These are phyloP conservation scores for Tuber aestivum DNA, from an alignment of 495 filamentous ascomycete species.

Conservation along the genomic window DNA sequence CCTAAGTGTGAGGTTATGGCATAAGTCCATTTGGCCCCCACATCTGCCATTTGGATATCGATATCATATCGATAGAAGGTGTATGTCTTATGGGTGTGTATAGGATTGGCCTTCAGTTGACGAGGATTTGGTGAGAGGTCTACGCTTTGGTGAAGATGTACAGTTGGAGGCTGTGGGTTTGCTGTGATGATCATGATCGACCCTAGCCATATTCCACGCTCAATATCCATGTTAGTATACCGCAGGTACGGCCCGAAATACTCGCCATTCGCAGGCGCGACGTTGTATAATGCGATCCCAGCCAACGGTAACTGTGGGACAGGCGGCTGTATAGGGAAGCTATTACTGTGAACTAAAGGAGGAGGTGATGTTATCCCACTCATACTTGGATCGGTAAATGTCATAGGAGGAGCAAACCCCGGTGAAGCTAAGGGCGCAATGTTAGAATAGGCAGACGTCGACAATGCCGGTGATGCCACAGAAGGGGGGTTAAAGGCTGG, in stretches of 20 bases:
- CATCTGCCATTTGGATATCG: constrained; percentile 83
- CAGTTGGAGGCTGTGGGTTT: constrained; percentile 86
- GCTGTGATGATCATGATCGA: constrained; percentile 81
- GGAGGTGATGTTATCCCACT: constrained; percentile 17
- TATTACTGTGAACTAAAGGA: constrained; percentile 30
- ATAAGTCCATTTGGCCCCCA: constrained; percentile 90
- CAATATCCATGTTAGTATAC: constrained; percentile 95
- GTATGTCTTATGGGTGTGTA: constrained; percentile 86
- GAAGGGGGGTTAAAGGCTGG: not conserved
- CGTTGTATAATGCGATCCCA: constrained; percentile 87
- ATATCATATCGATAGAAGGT: constrained; percentile 94
- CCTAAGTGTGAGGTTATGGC: constrained; percentile 94
- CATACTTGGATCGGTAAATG: constrained; percentile 27
- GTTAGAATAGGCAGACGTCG: constrained; percentile 64
- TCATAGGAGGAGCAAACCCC: constrained; percentile 53
- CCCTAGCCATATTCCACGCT: constrained; percentile 78
- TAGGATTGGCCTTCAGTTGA: constrained; percentile 76
- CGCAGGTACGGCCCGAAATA: constrained; percentile 95
- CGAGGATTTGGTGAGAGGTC: constrained; percentile 91
- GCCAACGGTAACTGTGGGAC: constrained; percentile 78
- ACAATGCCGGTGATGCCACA: constrained; percentile 67
- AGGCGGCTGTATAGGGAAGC: constrained; percentile 60
- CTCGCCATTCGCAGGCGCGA: constrained; percentile 90
- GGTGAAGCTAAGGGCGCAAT: constrained; percentile 44
- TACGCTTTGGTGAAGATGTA: constrained; percentile 85